These are phyloP conservation scores for Isatis lusitanica DNA, from an alignment of 441 rosid species.

Conservation along the genomic window DNA sequence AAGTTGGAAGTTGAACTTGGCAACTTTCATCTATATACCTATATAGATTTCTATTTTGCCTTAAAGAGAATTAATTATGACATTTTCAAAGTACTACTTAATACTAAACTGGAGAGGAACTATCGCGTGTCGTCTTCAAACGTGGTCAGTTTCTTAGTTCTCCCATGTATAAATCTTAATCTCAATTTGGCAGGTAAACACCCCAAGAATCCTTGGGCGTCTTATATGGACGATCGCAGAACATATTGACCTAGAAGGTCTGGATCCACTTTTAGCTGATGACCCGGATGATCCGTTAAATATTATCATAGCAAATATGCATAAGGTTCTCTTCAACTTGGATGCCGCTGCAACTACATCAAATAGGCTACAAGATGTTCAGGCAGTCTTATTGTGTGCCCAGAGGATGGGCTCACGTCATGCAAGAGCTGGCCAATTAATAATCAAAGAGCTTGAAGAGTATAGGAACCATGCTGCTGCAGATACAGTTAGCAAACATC, in stretches of 20 bases:
- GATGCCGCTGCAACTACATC: constrained; percentile 80
- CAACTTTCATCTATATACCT: constrained; percentile 13
- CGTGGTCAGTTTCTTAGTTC: not conserved
- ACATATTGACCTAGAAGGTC: constrained; percentile 92
- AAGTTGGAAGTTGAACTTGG: constrained; percentile 1
- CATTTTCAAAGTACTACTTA: not conserved
- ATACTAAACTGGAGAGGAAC: constrained; percentile 5
- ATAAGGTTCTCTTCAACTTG: constrained; percentile 78
- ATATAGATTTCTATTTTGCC: not conserved
- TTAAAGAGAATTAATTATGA: not conserved
- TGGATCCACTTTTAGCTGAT: constrained; percentile 99
- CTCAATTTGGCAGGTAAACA: constrained; percentile 63
- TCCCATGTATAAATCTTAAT: constrained; percentile 12
- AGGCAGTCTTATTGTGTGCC: constrained; percentile 86
- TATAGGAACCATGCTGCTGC: constrained; percentile 75
- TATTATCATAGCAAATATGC: constrained; percentile 78
- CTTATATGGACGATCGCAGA: constrained; percentile 92
- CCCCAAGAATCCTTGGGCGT: constrained; percentile 75
- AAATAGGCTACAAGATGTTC: constrained; percentile 94
- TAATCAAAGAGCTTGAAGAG: constrained; percentile 94
- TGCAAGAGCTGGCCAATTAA: constrained; percentile 78
- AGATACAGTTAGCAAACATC: constrained; percentile 95
- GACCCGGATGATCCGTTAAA: constrained; percentile 96
- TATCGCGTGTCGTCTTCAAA: constrained; percentile 2
- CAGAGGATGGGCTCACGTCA: constrained; percentile 93